phyloP scores from a whole-genome alignment of 1,284 basidiomycete species.

The Mycocalia duriaeana region DNA sequence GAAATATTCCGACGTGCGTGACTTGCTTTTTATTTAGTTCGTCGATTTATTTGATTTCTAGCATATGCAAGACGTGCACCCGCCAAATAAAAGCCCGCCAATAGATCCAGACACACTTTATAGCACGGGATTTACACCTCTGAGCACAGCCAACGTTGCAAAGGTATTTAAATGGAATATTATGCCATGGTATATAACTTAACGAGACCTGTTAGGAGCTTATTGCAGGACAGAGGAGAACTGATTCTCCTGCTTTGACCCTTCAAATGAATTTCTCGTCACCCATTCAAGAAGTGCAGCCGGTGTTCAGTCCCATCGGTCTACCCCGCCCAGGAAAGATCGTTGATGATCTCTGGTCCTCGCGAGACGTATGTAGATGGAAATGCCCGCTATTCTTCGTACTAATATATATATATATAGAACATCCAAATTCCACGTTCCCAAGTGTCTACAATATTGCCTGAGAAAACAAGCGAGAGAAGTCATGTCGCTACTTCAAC shows the following conservation, averaged over 20 bases:
- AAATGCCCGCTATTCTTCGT: not conserved
- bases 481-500: too few species aligned
- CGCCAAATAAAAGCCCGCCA: constrained; percentile 3
- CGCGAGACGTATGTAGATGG: constrained; percentile 22
- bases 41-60: constrained; percentile 9
- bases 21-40: not conserved
- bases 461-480: too few species aligned
- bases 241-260: constrained; percentile 24
- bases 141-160: constrained; percentile 17
- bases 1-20: constrained; percentile 9
- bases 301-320: constrained; percentile 23
- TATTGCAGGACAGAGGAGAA: constrained; percentile 14
- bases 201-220: too few species aligned
- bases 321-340: constrained; percentile 24
- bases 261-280: constrained; percentile 22
- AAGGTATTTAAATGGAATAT: constrained; percentile 6
- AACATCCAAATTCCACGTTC: too few species aligned
- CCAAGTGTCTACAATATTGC: too few species aligned
- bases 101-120: constrained; percentile 8
- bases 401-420: not conserved
- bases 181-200: too few species aligned
- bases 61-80: constrained; percentile 16
- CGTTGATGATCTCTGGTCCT: constrained; percentile 25
- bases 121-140: constrained; percentile 19
- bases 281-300: constrained; percentile 25